Conservation (phyloP, 2,329 filamentous ascomycete species). For the Clarireedia paspali region DNA sequence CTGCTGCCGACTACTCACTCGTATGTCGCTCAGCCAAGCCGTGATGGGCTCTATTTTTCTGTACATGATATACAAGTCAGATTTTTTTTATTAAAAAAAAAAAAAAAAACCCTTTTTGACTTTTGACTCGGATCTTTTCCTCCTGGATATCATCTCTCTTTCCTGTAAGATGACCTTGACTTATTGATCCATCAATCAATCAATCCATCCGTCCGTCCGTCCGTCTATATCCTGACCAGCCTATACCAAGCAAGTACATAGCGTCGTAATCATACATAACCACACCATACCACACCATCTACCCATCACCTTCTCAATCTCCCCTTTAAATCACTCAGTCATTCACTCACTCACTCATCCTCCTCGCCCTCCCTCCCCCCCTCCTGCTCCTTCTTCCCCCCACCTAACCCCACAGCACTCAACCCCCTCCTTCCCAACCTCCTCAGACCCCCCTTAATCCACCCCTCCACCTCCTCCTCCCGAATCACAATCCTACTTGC, state of each 20-base stretch:
- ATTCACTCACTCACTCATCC: constrained; percentile 6
- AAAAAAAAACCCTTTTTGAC: too few species aligned
- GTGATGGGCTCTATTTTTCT: too few species aligned
- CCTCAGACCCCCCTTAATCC: constrained; percentile 53
- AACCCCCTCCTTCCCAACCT: constrained; percentile 34
- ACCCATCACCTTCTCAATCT: background rate
- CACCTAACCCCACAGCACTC: constrained; percentile 16
- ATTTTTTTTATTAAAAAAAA: too few species aligned
- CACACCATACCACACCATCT: too few species aligned
- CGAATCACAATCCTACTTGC: constrained; percentile 55
- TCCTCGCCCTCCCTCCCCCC: constrained; percentile 4
- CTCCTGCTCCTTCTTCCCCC: constrained; percentile 15
- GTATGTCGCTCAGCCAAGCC: too few species aligned
- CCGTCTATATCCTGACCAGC: too few species aligned
- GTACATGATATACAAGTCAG: too few species aligned
- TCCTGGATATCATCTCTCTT: too few species aligned
- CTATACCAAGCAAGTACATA: background rate
- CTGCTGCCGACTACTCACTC: too few species aligned
- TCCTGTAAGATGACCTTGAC: background rate
- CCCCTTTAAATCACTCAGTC: constrained; percentile 4
- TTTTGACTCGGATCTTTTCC: too few species aligned
- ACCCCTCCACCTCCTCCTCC: constrained; percentile 62
- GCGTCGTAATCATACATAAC: background rate
- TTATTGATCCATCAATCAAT: background rate
- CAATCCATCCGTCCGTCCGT: background rate